Evolutionary conservation across 2,329 filamentous ascomycete species (phyloP).

Genomic region (Neofusicoccum parvum): DNA sequence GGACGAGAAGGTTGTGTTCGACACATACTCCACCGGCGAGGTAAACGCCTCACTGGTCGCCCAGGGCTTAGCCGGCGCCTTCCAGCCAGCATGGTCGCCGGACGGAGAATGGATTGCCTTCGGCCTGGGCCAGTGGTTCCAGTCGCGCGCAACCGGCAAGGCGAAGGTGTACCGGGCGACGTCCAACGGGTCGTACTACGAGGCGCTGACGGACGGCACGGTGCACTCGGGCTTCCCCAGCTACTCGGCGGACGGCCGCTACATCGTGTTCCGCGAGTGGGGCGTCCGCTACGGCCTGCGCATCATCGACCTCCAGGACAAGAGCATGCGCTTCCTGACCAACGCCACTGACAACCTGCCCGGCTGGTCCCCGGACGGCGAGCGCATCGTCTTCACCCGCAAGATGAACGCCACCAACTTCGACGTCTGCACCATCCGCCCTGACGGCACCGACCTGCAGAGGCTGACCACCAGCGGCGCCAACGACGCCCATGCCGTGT

Average conservation of each 20-base stretch:
- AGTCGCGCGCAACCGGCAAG: slow-evolving; percentile 30
- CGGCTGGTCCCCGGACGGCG: slow-evolving; percentile 43
- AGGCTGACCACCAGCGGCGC: slow-evolving; percentile 38
- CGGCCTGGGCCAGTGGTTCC: slow-evolving; percentile 46
- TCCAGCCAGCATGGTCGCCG: slow-evolving; percentile 44
- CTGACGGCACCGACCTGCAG: slow-evolving; percentile 43
- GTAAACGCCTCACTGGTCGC: slow-evolving; percentile 25
- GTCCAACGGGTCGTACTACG: slow-evolving; percentile 30
- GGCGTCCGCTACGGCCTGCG: slow-evolving; percentile 37
- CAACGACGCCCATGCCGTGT: slow-evolving; percentile 51
- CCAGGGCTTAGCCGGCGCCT: slow-evolving; percentile 40
- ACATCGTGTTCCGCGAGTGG: slow-evolving; percentile 42
- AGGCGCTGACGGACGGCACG: slow-evolving; percentile 38
- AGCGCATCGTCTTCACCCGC: slow-evolving; percentile 44
- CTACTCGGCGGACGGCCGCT: slow-evolving; percentile 41
- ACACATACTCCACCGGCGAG: slow-evolving; percentile 27
- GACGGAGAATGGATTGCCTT: slow-evolving; percentile 44
- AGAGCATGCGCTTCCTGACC: slow-evolving; percentile 36
- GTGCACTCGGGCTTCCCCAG: slow-evolving; percentile 46
- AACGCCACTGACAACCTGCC: slow-evolving; percentile 45
- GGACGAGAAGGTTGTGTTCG: slow-evolving; percentile 32
- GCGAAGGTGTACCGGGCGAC: slow-evolving; percentile 30
- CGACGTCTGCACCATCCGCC: slow-evolving; percentile 46
- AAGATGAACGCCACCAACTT: slow-evolving; percentile 38
- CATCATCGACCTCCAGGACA: slow-evolving; percentile 33